Conservation (phyloP, 148 eudicot genomes). For the Dysphania ambrosioides region DNA sequence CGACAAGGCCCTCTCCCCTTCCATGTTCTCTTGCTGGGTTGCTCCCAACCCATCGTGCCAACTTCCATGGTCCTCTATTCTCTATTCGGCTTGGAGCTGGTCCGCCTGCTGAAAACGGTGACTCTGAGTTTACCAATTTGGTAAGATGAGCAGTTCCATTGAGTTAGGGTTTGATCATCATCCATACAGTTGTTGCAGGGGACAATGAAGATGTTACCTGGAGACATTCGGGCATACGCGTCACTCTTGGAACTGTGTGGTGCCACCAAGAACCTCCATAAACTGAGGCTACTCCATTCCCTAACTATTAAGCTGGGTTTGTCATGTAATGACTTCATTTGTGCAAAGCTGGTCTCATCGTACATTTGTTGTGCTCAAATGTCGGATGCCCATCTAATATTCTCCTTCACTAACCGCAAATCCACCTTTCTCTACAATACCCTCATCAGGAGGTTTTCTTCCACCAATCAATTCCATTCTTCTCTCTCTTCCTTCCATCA, state of each 20-base stretch:
- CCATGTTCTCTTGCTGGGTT: too few relatives aligned
- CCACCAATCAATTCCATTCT: constrained; percentile 23
- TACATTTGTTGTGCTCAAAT: constrained; percentile 45
- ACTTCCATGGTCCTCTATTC: too few relatives aligned
- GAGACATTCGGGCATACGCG: constrained; percentile 25
- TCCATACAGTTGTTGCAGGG: too few relatives aligned
- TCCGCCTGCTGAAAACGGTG: too few relatives aligned
- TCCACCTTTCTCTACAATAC: constrained; percentile 48
- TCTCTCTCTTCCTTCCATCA: constrained; percentile 37
- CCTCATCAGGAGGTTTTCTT: constrained; percentile 43
- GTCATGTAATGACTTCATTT: constrained; percentile 42
- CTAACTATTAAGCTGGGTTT: constrained; percentile 27
- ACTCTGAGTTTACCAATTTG: too few relatives aligned
- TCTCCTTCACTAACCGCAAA: constrained; percentile 37
- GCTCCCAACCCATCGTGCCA: too few relatives aligned
- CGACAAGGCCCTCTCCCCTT: too few relatives aligned
- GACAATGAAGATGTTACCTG: too few relatives aligned
- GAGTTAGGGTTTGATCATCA: too few relatives aligned
- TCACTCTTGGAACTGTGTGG: constrained; percentile 35
- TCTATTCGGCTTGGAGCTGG: too few relatives aligned
- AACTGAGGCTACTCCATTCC: constrained; percentile 34
- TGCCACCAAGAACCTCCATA: constrained; percentile 35
- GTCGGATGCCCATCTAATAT: constrained; percentile 40
- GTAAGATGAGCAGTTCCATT: too few relatives aligned
- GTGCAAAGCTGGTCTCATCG: constrained; percentile 43